Conservation (phyloP, 2,329 filamentous ascomycete genomes). For the Paracoccidioides brasiliensis region DNA sequence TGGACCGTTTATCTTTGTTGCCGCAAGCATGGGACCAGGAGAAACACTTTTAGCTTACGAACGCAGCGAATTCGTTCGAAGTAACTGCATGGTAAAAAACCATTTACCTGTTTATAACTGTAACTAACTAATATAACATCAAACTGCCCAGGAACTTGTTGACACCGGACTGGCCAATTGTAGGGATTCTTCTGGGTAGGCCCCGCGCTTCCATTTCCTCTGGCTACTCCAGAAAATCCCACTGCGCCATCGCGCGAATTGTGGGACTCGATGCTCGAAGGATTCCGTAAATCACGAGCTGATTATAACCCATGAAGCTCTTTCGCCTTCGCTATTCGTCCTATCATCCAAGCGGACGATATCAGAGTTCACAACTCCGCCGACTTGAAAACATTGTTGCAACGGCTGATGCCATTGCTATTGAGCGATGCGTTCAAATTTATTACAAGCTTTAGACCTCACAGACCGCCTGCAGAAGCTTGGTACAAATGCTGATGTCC, state of each 20-base stretch:
- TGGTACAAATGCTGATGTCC: conserved; percentile 9
- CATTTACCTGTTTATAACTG: background rate
- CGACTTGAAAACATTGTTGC: conserved; percentile 15
- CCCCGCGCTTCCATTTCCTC: conserved; percentile 14
- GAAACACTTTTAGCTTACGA: conserved; percentile 18
- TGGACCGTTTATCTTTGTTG: conserved; percentile 16
- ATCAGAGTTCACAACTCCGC: conserved; percentile 9
- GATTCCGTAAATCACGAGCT: conserved; percentile 13
- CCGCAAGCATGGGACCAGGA: conserved; percentile 19
- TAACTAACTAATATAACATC: background rate
- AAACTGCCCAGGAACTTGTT: background rate
- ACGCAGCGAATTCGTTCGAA: conserved; percentile 10
- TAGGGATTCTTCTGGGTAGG: conserved; percentile 19
- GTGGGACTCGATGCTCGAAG: conserved; percentile 17
- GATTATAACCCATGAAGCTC: conserved; percentile 12
- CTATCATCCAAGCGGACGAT: conserved; percentile 10
- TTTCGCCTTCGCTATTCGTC: conserved; percentile 14
- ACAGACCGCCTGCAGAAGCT: conserved; percentile 13
- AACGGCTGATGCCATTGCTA: conserved; percentile 16
- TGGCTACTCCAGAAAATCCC: conserved; percentile 14
- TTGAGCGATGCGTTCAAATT: conserved; percentile 20
- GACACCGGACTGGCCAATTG: background rate
- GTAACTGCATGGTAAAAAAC: conserved; percentile 13
- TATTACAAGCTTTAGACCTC: conserved; percentile 17
- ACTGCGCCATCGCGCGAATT: conserved; percentile 13